These are phyloP conservation scores for Phytophthora boehmeriae DNA, from an alignment of 352 stramenopile genomes.

Conservation along the genomic window DNA sequence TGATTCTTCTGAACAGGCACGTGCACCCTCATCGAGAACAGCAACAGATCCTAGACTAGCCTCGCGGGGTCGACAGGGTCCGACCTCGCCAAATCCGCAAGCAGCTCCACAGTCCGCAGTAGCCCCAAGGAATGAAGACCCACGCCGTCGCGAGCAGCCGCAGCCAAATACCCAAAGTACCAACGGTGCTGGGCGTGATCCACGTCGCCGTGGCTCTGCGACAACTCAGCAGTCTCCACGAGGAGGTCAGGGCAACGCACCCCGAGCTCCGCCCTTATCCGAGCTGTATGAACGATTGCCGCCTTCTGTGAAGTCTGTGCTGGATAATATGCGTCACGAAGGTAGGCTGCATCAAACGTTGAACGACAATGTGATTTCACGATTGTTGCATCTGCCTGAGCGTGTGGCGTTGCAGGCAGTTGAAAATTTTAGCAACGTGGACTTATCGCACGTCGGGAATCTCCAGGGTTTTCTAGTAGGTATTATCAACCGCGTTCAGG, in stretches of 20 bases:
- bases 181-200: constrained; percentile 34
- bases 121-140: constrained; percentile 29
- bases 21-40: constrained; percentile 9
- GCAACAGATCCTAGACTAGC: constrained; percentile 31
- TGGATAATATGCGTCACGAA: constrained; percentile 64
- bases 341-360: constrained; percentile 59
- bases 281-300: constrained; percentile 72
- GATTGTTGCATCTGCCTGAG: constrained; percentile 72
- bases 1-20: constrained; percentile 11
- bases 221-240: constrained; percentile 21
- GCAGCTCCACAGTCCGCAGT: constrained; percentile 1
- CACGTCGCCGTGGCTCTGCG: constrained; percentile 38
- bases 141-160: constrained; percentile 37
- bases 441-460: constrained; percentile 78
- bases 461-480: constrained; percentile 82
- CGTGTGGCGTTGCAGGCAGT: constrained; percentile 64
- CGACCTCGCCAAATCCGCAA: constrained; percentile 17
- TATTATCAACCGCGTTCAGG: constrained; percentile 86
- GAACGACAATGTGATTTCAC: constrained; percentile 79
- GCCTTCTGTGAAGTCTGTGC: constrained; percentile 42
- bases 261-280: constrained; percentile 18
- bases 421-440: constrained; percentile 81
- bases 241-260: constrained; percentile 4
- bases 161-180: constrained; percentile 10
- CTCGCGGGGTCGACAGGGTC: constrained; percentile 18